These are phyloP conservation scores for Colletotrichum eleusines DNA, from an alignment of 2,329 filamentous ascomycete species.

Conservation along the genomic window DNA sequence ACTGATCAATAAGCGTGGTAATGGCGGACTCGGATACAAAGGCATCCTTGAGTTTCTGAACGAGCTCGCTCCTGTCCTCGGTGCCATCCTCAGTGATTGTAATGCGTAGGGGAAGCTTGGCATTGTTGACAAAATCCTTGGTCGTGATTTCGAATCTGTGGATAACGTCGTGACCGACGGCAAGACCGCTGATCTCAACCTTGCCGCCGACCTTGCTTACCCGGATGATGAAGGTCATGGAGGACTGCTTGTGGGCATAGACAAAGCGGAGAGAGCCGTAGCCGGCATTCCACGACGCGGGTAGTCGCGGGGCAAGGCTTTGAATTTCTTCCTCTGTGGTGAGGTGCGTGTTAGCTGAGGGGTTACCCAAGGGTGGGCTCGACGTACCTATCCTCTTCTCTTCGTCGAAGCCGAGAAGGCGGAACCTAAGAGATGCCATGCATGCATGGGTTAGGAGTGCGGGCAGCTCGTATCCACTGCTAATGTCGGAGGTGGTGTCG, in stretches of 20 bases:
- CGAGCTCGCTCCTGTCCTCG: constrained; percentile 65
- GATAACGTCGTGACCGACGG: constrained; percentile 83
- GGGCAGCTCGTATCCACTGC: constrained; percentile 83
- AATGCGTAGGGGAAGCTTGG: constrained; percentile 68
- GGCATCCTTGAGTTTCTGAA: constrained; percentile 65
- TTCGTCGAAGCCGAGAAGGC: constrained; percentile 85
- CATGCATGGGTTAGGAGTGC: constrained; percentile 87
- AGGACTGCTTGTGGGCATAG: constrained; percentile 87
- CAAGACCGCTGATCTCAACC: constrained; percentile 85
- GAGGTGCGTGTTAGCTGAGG: constrained; percentile 39
- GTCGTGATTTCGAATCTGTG: constrained; percentile 79
- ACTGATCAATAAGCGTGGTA: constrained; percentile 74
- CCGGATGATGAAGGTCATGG: constrained; percentile 86
- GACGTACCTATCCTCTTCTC: constrained; percentile 77
- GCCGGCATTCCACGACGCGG: constrained; percentile 82
- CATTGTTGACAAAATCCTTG: constrained; percentile 79
- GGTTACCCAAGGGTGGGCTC: background rate
- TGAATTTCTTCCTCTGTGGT: constrained; percentile 67
- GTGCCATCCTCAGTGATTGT: constrained; percentile 55
- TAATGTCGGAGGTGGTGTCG: constrained; percentile 72
- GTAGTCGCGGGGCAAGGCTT: constrained; percentile 72
- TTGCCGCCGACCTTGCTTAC: constrained; percentile 85
- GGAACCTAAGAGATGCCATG: constrained; percentile 84
- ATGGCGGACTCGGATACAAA: constrained; percentile 82
- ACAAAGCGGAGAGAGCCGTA: constrained; percentile 82